Evolutionary conservation across 768 basidiomycete species (phyloP).

Genomic region (Gautieria morchelliformis): DNA sequence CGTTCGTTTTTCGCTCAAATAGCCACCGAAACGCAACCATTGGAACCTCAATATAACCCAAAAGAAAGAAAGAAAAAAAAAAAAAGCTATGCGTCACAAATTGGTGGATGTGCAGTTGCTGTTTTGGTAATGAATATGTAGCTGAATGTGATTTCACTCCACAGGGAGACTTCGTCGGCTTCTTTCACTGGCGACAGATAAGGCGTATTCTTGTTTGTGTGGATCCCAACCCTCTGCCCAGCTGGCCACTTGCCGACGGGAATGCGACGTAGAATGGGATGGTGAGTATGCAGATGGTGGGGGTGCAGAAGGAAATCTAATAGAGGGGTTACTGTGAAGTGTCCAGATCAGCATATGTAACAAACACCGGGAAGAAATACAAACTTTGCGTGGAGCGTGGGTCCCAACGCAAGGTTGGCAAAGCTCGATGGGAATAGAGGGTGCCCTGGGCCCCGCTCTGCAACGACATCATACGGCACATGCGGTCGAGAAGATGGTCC

Average conservation of each 20-base stretch:
- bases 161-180: conserved; percentile 11
- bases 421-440: conserved; percentile 81
- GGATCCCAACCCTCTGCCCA: conserved; percentile 30
- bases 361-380: conserved; percentile 9
- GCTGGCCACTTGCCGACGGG: conserved; percentile 14
- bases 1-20: too few species aligned
- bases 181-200: conserved; percentile 31
- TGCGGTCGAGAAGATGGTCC: conserved; percentile 9
- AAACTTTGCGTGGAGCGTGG: conserved; percentile 51
- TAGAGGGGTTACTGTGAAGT: conserved; percentile 15
- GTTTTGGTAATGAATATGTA: background rate
- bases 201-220: conserved; percentile 33
- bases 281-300: conserved; percentile 18
- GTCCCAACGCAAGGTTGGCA: conserved; percentile 52
- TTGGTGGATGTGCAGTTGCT: too few species aligned
- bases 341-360: background rate
- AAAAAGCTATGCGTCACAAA: too few species aligned
- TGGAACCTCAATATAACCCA: too few species aligned
- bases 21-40: too few species aligned
- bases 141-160: background rate
- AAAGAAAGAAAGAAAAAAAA: too few species aligned
- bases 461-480: conserved; percentile 37
- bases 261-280: conserved; percentile 17
- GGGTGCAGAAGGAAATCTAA: conserved; percentile 21
- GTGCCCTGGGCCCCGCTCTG: conserved; percentile 59